Evolutionary conservation across 768 basidiomycete species (phyloP).

Genomic region (Hebeloma cylindrosporum): DNA sequence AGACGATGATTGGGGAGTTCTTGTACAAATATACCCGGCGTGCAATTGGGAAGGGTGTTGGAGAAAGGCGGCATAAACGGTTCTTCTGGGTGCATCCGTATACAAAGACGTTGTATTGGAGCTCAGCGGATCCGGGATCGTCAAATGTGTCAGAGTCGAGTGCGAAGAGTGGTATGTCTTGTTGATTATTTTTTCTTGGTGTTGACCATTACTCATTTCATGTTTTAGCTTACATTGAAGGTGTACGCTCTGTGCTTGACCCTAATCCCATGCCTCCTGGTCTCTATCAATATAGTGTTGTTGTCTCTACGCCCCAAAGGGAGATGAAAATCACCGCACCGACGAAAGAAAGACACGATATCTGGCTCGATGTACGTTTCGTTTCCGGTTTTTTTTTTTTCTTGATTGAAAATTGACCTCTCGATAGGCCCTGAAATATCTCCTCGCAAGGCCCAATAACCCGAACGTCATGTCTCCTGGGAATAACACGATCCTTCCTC

Average conservation of each 20-base stretch:
- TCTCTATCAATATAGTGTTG: conserved; percentile 86
- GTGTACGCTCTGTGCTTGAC: conserved; percentile 88
- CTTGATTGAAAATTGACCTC: conserved; percentile 11
- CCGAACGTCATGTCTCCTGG: conserved; percentile 39
- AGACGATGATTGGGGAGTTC: conserved; percentile 99
- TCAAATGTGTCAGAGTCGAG: conserved; percentile 86
- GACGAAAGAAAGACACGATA: conserved; percentile 93
- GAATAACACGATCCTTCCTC: conserved; percentile 37
- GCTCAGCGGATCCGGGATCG: conserved; percentile 89
- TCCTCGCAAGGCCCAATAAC: conserved; percentile 70
- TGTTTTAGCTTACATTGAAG: conserved; percentile 83
- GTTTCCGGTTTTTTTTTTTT: conserved; percentile 10
- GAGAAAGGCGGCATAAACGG: conserved; percentile 85
- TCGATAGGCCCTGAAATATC: conserved; percentile 83
- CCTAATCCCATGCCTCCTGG: conserved; percentile 96
- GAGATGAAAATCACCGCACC: conserved; percentile 99
- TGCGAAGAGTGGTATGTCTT: conserved; percentile 89
- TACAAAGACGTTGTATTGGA: conserved; percentile 97
- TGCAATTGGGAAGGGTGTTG: conserved; percentile 86
- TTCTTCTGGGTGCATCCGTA: conserved; percentile 99
- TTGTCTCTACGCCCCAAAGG: conserved; percentile 89
- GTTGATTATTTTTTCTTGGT: conserved; percentile 2
- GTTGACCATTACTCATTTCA: conserved; percentile 15
- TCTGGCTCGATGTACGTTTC: conserved; percentile 83
- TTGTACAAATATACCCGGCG: conserved; percentile 95